Evolutionary conservation across 1,284 basidiomycete genomes (phyloP), one percentile per base, ranked within the genome.

Genomic region (Phaffia rhodozyma): DNA sequence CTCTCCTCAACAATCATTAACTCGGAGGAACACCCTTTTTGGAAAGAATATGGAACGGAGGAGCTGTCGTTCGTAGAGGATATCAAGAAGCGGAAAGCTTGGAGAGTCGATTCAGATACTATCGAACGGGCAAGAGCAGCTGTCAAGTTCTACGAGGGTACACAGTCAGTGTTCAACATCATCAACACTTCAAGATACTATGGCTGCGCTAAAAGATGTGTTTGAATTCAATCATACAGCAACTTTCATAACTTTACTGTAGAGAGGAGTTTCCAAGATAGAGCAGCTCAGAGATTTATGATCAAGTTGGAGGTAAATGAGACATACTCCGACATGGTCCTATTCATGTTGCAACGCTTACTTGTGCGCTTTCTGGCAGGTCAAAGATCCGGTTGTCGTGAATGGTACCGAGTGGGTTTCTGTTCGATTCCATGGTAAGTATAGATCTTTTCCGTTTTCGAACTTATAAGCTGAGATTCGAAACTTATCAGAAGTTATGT

Each of bases 221-320:
- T 29, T 53, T 23, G 16, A 55, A 27, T 48, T 27, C 16, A 34
- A 32, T 30, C 56, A 85, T 84, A 23, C 5, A 90, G 90, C 75
- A 97, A 98, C 75, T 99, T 96, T 75, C 91, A 97, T 77, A 98
- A 98, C 74, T 98, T 93, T 71, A 98, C 96, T 0, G 84, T 97
- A 61, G 87, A 86, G 11, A 84, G 89, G 64, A 87, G 89, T 55
- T 91, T 87, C 75, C 78, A 82, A 9, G 93, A 97, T 74, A 80
- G 84, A 20, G 87, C 86, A 66, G 87, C 86, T 70, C 82, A 86
- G 70, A 80, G 96, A 21, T 83, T 84, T 72, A 92, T 97, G 85
- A 88, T 89, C 71, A 82, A 79, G 55, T 84, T 96, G 3, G 84
- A 89, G 73, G 91, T 90, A 32, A 70, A 79, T 67, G 18, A 53